Conservation (phyloP, 805 yeast genomes). For the Peterozyma toletana region DNA sequence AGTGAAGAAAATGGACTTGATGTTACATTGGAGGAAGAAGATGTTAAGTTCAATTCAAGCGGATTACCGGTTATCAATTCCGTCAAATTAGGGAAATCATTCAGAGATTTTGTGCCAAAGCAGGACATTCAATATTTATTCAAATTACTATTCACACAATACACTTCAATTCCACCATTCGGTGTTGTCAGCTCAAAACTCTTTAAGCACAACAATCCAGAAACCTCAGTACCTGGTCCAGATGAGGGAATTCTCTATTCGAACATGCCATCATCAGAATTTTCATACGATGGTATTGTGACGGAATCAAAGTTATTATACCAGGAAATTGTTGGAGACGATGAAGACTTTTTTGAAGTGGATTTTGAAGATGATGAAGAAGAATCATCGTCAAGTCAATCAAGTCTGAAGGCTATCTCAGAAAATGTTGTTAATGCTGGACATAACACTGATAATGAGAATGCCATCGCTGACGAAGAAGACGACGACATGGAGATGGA, state of each 20-base stretch:
- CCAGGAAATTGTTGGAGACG: constrained; percentile 79
- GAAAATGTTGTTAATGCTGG: constrained; percentile 10
- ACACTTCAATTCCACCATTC: constrained; percentile 47
- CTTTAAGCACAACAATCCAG: constrained; percentile 23
- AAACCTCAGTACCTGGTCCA: constrained; percentile 29
- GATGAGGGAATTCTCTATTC: constrained; percentile 44
- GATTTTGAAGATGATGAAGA: constrained; percentile 95
- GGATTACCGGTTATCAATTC: constrained; percentile 73
- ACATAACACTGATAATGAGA: constrained; percentile 15
- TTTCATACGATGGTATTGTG: constrained; percentile 86
- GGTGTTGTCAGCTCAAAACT: constrained; percentile 39
- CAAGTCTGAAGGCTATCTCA: neutral
- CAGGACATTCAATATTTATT: constrained; percentile 57
- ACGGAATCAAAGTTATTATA: constrained; percentile 75
- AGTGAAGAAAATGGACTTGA: constrained; percentile 52
- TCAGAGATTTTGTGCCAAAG: constrained; percentile 78
- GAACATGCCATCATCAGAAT: constrained; percentile 71
- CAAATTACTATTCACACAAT: constrained; percentile 57
- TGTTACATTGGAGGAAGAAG: constrained; percentile 39
- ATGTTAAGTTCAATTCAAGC: constrained; percentile 40
- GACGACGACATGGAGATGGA: constrained; percentile 29
- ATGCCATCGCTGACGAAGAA: constrained; percentile 31
- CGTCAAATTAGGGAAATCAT: constrained; percentile 77
- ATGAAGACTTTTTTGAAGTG: constrained; percentile 92
- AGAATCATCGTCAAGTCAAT: constrained; percentile 15